Conservation (phyloP, 1,284 basidiomycete species). For the Cryptococcus deneoformans region DNA sequence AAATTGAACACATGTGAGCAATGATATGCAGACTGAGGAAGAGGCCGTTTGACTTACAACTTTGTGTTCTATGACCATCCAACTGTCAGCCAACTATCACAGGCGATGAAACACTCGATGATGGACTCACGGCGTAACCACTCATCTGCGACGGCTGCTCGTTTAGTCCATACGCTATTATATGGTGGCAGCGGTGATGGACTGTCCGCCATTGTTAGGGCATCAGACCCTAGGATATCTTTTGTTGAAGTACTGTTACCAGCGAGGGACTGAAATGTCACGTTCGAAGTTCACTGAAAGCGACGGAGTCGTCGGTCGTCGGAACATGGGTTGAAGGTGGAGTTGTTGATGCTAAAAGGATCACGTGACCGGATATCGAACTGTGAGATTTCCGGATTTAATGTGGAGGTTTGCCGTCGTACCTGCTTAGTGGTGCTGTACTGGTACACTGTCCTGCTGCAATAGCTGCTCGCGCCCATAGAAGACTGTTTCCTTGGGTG, state of each 20-base stretch:
- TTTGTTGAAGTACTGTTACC: not conserved
- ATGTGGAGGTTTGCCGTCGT: too few relatives aligned
- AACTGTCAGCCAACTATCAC: not conserved
- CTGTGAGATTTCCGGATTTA: too few relatives aligned
- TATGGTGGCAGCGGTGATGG: slow-evolving; percentile 9
- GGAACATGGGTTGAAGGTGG: too few relatives aligned
- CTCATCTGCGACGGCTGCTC: slow-evolving; percentile 25
- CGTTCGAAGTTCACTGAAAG: too few relatives aligned
- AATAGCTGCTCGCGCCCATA: too few relatives aligned
- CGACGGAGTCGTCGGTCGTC: too few relatives aligned
- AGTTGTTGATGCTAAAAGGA: too few relatives aligned
- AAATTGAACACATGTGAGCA: not conserved
- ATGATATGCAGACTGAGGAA: not conserved
- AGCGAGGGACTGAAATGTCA: too few relatives aligned
- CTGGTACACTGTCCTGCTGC: too few relatives aligned
- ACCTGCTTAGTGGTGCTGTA: too few relatives aligned
- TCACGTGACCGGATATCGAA: too few relatives aligned
- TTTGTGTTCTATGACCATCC: slow-evolving; percentile 32
- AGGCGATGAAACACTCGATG: not conserved
- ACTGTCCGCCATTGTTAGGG: slow-evolving; percentile 9
- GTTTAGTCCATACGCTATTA: slow-evolving; percentile 29
- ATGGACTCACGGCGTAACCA: slow-evolving; percentile 36
- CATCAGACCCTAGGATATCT: not conserved
- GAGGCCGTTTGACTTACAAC: slow-evolving; percentile 21
- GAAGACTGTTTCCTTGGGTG: too few relatives aligned